phyloP scores from a whole-genome alignment of 2,329 filamentous ascomycete genomes.

The Talaromyces atroroseus region DNA sequence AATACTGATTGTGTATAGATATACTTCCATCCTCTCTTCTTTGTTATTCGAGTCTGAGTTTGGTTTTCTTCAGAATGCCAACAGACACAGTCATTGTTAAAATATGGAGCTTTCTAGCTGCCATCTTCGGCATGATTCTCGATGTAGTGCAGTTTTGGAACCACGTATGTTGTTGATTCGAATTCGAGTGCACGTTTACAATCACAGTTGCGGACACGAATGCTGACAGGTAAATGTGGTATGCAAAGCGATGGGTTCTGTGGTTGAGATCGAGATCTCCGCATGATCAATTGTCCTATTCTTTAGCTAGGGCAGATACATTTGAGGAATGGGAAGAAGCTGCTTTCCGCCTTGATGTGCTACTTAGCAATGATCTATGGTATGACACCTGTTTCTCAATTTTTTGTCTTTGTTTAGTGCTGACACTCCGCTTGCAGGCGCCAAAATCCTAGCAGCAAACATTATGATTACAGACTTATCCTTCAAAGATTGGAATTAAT shows the following conservation, averaged over 20 bases:
- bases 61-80: background rate
- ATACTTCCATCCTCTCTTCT: background rate
- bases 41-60: background rate
- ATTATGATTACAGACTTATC: conserved; percentile 85
- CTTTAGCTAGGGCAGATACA: conserved; percentile 59
- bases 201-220: background rate
- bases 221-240: background rate
- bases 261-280: conserved; percentile 64
- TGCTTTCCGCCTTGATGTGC: conserved; percentile 75
- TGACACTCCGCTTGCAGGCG: conserved; percentile 53
- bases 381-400: conserved; percentile 30
- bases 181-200: background rate
- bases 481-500: conserved; percentile 68
- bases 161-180: conserved; percentile 38
- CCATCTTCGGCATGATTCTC: conserved; percentile 53
- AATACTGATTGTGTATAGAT: background rate
- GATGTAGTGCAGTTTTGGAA: conserved; percentile 61
- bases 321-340: conserved; percentile 85
- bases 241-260: conserved; percentile 56
- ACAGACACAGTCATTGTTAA: conserved; percentile 22
- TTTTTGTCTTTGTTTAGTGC: background rate
- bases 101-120: conserved; percentile 25
- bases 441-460: conserved; percentile 69
- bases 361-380: conserved; percentile 77
- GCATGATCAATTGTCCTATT: conserved; percentile 60